These are phyloP conservation scores for Rhizopogon vesiculosus DNA, from an alignment of 768 basidiomycete species.

Conservation along the genomic window DNA sequence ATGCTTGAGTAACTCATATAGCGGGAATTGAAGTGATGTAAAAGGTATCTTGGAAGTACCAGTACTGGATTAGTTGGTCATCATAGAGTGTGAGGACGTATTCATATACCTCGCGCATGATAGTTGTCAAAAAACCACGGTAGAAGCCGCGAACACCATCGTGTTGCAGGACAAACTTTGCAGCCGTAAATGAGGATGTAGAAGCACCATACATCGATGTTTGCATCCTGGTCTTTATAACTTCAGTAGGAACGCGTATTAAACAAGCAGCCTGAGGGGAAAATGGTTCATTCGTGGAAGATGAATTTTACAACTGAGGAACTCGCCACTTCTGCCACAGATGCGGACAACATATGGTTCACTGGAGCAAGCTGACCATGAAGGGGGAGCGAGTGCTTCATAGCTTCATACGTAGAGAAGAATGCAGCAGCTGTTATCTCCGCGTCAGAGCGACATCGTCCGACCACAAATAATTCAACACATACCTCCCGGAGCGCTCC, in stretches of 20 bases:
- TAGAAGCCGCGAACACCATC: constrained; percentile 82
- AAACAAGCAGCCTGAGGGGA: constrained; percentile 72
- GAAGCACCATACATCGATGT: constrained; percentile 69
- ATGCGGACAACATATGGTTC: constrained; percentile 57
- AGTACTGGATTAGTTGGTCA: constrained; percentile 4
- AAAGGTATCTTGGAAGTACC: constrained; percentile 77
- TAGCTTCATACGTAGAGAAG: constrained; percentile 89
- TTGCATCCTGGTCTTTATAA: constrained; percentile 91
- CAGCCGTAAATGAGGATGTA: constrained; percentile 56
- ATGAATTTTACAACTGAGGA: constrained; percentile 6
- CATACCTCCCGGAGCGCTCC: constrained; percentile 92
- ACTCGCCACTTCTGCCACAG: constrained; percentile 54
- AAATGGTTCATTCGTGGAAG: constrained; percentile 7
- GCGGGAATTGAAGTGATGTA: constrained; percentile 91
- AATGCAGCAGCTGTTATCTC: constrained; percentile 78
- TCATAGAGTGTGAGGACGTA: not conserved
- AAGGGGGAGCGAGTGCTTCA: constrained; percentile 73
- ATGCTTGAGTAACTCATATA: constrained; percentile 85
- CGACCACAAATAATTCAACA: not conserved
- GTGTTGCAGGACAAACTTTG: constrained; percentile 47
- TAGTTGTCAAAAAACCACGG: constrained; percentile 78
- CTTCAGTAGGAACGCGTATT: constrained; percentile 92
- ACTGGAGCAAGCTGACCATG: constrained; percentile 59
- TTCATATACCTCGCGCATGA: constrained; percentile 56
- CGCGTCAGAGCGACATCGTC: not conserved